A percentile compares a stretch with the other conserved stretches of the same genome.
phyloP scores from a whole-genome alignment of 2,329 filamentous ascomycete species.

The Annulohypoxylon truncatum region DNA sequence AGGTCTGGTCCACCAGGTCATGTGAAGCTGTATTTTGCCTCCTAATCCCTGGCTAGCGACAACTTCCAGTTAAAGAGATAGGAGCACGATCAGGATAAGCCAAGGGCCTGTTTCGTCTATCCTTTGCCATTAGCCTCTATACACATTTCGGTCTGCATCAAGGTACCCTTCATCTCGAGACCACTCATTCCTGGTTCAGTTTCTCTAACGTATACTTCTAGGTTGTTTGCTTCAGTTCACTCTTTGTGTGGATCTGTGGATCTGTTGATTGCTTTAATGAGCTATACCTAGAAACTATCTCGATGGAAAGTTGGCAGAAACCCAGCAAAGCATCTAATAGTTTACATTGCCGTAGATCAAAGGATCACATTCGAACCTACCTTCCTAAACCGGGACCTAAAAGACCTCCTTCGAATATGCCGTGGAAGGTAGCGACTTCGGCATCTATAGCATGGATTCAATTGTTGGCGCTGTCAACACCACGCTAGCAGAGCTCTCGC shows the following conservation, averaged over 20 bases:
- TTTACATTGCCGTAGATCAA: neutral
- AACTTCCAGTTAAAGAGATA: too few relatives aligned
- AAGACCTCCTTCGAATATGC: neutral
- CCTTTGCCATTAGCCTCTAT: neutral
- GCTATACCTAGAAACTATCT: neutral
- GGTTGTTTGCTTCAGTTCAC: neutral
- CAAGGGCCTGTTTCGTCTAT: neutral
- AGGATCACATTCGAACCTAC: neutral
- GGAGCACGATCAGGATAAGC: neutral
- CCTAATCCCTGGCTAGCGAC: too few relatives aligned
- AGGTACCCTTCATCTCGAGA: neutral
- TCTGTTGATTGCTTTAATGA: neutral
- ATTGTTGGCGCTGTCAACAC: conserved; percentile 74
- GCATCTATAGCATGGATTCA: neutral
- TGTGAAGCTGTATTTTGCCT: too few relatives aligned
- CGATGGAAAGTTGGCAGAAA: neutral
- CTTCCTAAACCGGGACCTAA: neutral
- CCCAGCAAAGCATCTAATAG: neutral
- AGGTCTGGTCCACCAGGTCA: too few relatives aligned
- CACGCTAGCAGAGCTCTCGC: conserved; percentile 82
- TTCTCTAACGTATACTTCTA: neutral
- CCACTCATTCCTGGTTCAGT: neutral
- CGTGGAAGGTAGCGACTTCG: neutral
- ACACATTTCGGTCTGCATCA: neutral
- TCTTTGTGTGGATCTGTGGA: neutral